Conservation (phyloP, 495 filamentous ascomycete species). For the Pyronema domesticum region DNA sequence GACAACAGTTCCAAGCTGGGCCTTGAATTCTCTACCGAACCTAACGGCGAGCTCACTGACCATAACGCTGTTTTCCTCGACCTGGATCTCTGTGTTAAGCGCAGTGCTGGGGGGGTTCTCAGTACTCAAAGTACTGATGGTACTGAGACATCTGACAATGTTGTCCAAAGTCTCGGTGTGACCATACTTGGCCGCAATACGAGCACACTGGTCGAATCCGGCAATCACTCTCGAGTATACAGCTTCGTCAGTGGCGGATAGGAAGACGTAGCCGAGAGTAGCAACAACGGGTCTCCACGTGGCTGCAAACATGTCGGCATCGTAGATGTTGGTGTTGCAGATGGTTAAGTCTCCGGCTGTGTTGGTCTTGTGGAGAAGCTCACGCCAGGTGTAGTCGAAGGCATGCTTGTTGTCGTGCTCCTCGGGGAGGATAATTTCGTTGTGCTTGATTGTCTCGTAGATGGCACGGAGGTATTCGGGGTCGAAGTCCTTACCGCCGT, state of each 20-base stretch:
- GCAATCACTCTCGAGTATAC: slow-evolving; percentile 86
- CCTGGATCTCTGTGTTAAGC: slow-evolving; percentile 92
- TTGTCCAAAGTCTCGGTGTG: slow-evolving; percentile 77
- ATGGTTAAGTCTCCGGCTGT: slow-evolving; percentile 53
- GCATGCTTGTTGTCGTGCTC: slow-evolving; percentile 93
- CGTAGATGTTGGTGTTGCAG: slow-evolving; percentile 84
- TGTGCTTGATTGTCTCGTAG: slow-evolving; percentile 74
- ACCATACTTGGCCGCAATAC: slow-evolving; percentile 73
- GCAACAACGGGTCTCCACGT: slow-evolving; percentile 92
- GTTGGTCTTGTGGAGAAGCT: slow-evolving; percentile 72
- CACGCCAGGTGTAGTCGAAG: slow-evolving; percentile 95
- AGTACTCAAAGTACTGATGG: slow-evolving; percentile 71
- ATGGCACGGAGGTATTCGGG: slow-evolving; percentile 73
- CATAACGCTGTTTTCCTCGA: slow-evolving; percentile 84
- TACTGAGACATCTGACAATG: slow-evolving; percentile 71
- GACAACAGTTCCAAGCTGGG: slow-evolving; percentile 82
- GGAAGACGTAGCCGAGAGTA: slow-evolving; percentile 92
- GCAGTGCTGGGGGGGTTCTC: slow-evolving; percentile 58
- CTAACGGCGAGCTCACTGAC: slow-evolving; percentile 95
- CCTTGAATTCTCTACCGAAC: slow-evolving; percentile 84
- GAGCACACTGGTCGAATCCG: slow-evolving; percentile 89
- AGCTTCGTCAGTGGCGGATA: slow-evolving; percentile 94
- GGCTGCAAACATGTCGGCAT: slow-evolving; percentile 91
- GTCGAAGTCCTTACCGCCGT: slow-evolving; percentile 67
- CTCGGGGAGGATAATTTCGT: slow-evolving; percentile 92